Conservation (phyloP, 1,284 basidiomycete species). For the Ceratobasidium sp. region DNA sequence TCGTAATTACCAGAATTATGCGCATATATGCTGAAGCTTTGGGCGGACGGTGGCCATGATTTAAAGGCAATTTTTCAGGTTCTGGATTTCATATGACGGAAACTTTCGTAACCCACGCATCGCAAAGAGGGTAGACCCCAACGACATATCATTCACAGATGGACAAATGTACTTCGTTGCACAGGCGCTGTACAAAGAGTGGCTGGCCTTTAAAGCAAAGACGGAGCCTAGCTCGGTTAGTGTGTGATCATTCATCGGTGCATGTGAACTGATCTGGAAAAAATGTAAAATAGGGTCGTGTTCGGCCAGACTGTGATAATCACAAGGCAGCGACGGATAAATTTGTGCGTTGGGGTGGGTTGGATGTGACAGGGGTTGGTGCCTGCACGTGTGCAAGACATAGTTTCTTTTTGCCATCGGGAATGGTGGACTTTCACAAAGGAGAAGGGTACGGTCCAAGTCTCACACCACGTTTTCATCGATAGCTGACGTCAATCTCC, state of each 20-base stretch:
- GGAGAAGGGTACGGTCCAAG: background rate
- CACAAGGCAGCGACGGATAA: background rate
- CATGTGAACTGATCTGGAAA: too few species aligned
- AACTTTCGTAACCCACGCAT: background rate
- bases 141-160: background rate
- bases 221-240: background rate
- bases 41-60: too few species aligned
- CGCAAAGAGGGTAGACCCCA: conserved; percentile 1
- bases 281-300: background rate
- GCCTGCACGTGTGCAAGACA: conserved; percentile 10
- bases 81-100: conserved; percentile 16
- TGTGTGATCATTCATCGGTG: too few species aligned
- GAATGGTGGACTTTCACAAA: background rate
- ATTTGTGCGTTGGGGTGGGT: background rate
- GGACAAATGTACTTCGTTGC: conserved; percentile 8
- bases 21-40: too few species aligned
- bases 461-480: too few species aligned
- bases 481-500: too few species aligned
- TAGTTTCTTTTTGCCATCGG: background rate
- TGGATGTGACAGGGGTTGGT: conserved; percentile 10
- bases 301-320: conserved; percentile 5
- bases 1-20: too few species aligned
- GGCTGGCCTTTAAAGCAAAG: background rate
- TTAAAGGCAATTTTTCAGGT: background rate
- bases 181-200: too few species aligned